A percentile compares a stretch with the other conserved stretches of the same genome.
Evolutionary conservation across 2,329 filamentous ascomycete species (phyloP).

Genomic region (Raffaelea albimanens): DNA sequence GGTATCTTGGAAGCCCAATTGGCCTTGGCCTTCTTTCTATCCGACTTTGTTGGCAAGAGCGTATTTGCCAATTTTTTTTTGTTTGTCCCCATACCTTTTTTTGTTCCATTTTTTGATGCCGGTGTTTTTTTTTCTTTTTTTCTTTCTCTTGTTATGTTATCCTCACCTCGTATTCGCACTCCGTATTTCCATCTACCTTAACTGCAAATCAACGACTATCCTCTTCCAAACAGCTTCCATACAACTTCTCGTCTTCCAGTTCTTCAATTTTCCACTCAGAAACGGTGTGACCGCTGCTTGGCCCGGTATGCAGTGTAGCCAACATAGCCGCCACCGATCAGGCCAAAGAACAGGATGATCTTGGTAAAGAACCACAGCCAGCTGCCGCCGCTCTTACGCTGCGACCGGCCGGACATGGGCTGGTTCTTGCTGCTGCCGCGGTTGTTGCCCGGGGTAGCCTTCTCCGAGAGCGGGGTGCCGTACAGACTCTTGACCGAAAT

Average conservation of each 20-base stretch:
- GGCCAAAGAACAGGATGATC: constrained; percentile 64
- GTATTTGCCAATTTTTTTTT: neutral
- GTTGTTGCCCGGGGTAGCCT: constrained; percentile 25
- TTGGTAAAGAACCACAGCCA: constrained; percentile 67
- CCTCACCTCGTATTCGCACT: too few relatives aligned
- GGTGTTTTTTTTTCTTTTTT: neutral
- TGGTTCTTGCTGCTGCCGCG: constrained; percentile 17
- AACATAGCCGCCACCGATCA: constrained; percentile 66
- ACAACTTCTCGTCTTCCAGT: too few relatives aligned
- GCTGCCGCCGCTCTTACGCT: constrained; percentile 34
- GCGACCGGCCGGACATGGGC: constrained; percentile 16
- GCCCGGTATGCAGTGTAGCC: constrained; percentile 78
- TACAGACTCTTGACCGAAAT: constrained; percentile 86
- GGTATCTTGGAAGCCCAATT: too few relatives aligned
- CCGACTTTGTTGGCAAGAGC: too few relatives aligned
- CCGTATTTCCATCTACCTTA: too few relatives aligned
- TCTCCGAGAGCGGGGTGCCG: constrained; percentile 38
- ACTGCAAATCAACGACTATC: too few relatives aligned
- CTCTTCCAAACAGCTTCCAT: too few relatives aligned
- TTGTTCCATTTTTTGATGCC: neutral
- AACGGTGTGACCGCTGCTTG: constrained; percentile 50
- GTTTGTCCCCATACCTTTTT: neutral
- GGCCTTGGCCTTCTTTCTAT: too few relatives aligned
- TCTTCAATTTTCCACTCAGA: constrained; percentile 23
- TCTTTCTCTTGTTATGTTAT: too few relatives aligned